Evolutionary conservation across 805 yeast species (phyloP), one percentile per base, ranked within the genome.

Genomic region (Candida ponderosae): DNA sequence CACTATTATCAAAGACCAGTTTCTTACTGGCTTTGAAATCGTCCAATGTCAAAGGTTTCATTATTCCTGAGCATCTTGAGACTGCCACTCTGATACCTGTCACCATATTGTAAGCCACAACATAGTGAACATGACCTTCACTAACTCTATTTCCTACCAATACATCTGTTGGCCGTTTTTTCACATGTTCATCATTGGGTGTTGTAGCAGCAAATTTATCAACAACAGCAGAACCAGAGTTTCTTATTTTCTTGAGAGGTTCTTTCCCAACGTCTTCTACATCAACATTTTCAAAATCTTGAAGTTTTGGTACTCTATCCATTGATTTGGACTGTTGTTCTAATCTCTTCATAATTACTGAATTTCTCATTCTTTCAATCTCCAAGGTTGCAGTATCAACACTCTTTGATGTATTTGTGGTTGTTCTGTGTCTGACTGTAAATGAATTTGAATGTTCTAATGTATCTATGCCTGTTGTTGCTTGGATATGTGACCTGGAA

Each of bases 51-150:
- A 93, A 62, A 16, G 81, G 80, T 37, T 81, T 74, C 74, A 86
- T 83, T 10, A 81, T 70, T 28, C 95, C 94, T 0, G 96, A 85
- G 50, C 95, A 82, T 40, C 96, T 68, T 4, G 96, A 86, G 0
- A 93, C 97, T 0, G 97, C 89, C 8, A 88, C 95, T 40, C 98
- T 72, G 33, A 93, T 93, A 3, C 99, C 98, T 0, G 97, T 89
- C 40, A 94, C 71, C 97, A 93, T 90, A 58, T 90, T 88, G 59
- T 93, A 94, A 1, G 97, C 98, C 68, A 90, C 79, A 20, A 88
- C 85, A 51, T 81, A 93, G 57, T 89, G 93, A 35, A 78, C 87
- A 54, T 93, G 97, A 31, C 96, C 97, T 59, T 93, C 97, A 44
- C 81, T 74, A 29, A 87, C 89, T 47, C 80, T 80, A 44, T 84